phyloP scores from a whole-genome alignment of 2,329 filamentous ascomycete species.

The Fonsecaea pedrosoi region DNA sequence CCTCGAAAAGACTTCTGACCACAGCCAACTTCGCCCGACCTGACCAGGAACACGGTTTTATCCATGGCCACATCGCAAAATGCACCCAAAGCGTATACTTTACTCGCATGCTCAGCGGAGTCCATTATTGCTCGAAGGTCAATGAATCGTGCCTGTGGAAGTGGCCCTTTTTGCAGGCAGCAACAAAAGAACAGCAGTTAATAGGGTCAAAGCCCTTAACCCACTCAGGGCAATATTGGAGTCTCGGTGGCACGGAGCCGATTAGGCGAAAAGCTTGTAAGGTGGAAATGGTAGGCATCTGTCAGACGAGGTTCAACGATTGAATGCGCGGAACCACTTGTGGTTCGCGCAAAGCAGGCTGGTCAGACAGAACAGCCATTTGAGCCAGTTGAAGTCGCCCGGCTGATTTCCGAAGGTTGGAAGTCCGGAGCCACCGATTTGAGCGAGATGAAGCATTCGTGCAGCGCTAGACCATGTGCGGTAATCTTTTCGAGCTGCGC shows the following conservation, averaged over 20 bases:
- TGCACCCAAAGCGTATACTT: constrained; percentile 12
- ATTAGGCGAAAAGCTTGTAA: not conserved
- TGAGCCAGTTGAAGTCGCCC: not conserved
- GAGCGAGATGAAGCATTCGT: not conserved
- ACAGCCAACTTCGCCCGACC: not conserved
- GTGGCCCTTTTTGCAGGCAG: not conserved
- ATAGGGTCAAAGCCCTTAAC: not conserved
- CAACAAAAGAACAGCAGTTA: not conserved
- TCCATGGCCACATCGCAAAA: constrained; percentile 17
- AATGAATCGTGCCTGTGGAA: not conserved
- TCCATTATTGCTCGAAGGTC: not conserved
- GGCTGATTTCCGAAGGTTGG: not conserved
- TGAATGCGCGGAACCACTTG: not conserved
- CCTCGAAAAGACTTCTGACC: constrained; percentile 13
- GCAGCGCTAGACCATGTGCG: not conserved
- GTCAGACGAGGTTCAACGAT: not conserved
- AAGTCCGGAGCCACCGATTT: not conserved
- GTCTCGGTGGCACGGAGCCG: too few species aligned
- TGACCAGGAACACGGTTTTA: constrained; percentile 12
- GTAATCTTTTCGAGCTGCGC: constrained; percentile 13
- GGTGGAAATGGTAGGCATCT: not conserved
- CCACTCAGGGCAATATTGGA: not conserved
- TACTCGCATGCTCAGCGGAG: not conserved
- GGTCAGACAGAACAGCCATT: not conserved
- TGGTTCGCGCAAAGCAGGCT: not conserved